Base-by-base conservation (phyloP, 2,329 filamentous ascomycete genomes). In the Plectosphaerella cucumerina region DNA sequence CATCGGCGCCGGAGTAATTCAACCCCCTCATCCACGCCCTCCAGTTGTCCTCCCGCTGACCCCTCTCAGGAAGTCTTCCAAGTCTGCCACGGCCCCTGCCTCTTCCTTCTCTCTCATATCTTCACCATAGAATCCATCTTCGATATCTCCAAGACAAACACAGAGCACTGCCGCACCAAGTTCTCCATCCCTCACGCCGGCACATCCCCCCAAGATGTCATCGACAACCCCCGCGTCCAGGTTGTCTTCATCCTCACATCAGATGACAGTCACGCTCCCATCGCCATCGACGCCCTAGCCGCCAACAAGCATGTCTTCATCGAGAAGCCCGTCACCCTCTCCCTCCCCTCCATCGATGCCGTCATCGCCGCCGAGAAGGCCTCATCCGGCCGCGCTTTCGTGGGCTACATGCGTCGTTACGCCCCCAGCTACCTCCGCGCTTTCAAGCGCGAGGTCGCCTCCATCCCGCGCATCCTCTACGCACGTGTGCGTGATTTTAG, bases 321-420 rank as follows among this genome's bases (percentile, higher is more conserved):
- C 33, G 79, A 84, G 59, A 80, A 81, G 50, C 80, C 80, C 0
- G 57, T 82, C 14, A 70, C 76, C 1, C 63, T 83, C 23, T 75
- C 69, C 42, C 55, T 75, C 6, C 67, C 63, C 6, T 70, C 70
- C 44, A 69, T 70, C 0, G 59, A 72, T 21, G 59, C 65, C 2
- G 76, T 84, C 43, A 62, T 74, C 39, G 70, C 66, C 1, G 78
- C 78, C 0, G 73, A 80, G 57, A 59, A 62, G 17, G 59, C 56
- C 6, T 66, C 70, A 2, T 68, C 69, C 0, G 59, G 65, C 4
- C 69, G 62, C 26, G 69, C 82, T 4, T 79, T 83, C 56, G 76
- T 84, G 1, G 78, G 78, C 2, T 82, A 80, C 56, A 81, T 81
- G 69, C 67, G 80, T 31, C 69, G 80, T 44, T 81, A 82, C 60